Base-by-base conservation (phyloP, 805 yeast genomes). In the Debaryomyces tyrocola region DNA sequence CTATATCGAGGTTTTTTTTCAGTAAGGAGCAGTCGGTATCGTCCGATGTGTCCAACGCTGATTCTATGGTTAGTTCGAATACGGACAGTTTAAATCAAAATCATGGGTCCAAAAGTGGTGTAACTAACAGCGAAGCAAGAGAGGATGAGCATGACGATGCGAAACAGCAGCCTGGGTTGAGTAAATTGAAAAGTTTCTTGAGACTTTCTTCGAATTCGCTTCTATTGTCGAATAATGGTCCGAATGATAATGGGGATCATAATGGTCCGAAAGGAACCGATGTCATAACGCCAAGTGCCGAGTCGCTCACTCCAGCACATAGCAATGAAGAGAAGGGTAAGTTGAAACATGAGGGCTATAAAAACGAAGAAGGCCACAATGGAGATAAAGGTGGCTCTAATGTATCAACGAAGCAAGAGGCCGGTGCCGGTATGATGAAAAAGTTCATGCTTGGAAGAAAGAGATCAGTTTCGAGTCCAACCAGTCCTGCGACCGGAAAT, bases 141-240 rank as follows among this genome's bases (percentile, higher is more conserved):
- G 46, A 42, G 43, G 20, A 49, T 46, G 47, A 38, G 44, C 36
- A 46, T 44, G 54, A 44, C 45, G 52, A 52, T 18, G 37, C 39
- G 40, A 54, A 48, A 37, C 53, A 50, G 36, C 59, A 50, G 40
- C 56, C 59, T n/a, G 51, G 66, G 29, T 53, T 66, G 48, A 52
- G 54, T 21, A 66, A 60, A 45, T 54, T 68, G 31, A 63, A 63
- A 46, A 60, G 54, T 36, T 48, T 67, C 18, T 66, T 67, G 54
- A 60, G 59, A 24, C 48, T 64, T 29, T 46, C 44, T 6, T 36
- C 50, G 11, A 42, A 27, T 24, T 33, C 40, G n/a, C 33, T 49
- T 8, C 34, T 14, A n/a, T n/a, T 20, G 20, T 17, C 14, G 12
- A 41, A 14, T 18, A 39, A 41, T 9, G 40, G 33, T 33, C 45